Evolutionary conservation across 176 grass and related monocot species (phyloP).

Genomic region (Elaeis guineensis): DNA sequence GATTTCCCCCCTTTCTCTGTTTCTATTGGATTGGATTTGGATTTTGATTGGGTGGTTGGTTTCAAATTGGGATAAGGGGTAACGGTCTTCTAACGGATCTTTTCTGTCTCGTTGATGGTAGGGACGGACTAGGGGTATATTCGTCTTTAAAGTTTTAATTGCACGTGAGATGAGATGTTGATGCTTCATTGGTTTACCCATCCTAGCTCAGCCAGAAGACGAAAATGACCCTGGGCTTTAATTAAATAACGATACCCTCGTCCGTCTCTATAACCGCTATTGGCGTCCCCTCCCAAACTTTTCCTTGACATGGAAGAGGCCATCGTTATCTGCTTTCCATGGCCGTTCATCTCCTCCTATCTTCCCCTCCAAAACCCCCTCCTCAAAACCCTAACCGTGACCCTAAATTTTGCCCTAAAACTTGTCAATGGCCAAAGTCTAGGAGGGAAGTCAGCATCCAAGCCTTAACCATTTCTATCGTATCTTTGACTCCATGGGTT

Average conservation of each 20-base stretch:
- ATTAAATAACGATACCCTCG: too few species aligned
- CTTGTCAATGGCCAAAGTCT: not conserved
- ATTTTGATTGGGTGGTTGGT: slow-evolving; percentile 80
- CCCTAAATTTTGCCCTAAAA: not conserved
- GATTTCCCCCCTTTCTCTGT: not conserved
- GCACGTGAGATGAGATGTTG: too few species aligned
- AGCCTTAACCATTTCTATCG: slow-evolving; percentile 18
- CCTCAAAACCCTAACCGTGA: slow-evolving; percentile 10
- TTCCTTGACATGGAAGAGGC: too few species aligned
- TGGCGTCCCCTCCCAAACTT: too few species aligned
- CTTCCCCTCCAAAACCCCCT: slow-evolving; percentile 18
- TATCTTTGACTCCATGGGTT: not conserved
- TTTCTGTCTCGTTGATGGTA: too few species aligned
- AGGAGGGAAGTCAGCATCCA: slow-evolving; percentile 46
- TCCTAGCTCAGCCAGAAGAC: too few species aligned
- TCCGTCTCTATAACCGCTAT: too few species aligned
- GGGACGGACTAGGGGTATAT: too few species aligned
- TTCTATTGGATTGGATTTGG: slow-evolving; percentile 7
- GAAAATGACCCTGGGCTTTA: too few species aligned
- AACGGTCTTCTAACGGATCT: slow-evolving; percentile 5
- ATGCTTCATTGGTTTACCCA: too few species aligned
- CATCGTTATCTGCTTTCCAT: slow-evolving; percentile 20
- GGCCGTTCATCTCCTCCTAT: slow-evolving; percentile 45
- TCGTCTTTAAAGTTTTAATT: slow-evolving; percentile 3
- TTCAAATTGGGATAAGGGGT: slow-evolving; percentile 74